Percentiles rank a stretch among this genome's conserved stretches.
These are phyloP conservation scores for Chaetomium sp. DNA, from an alignment of 2,329 filamentous ascomycete species.

Conservation along the genomic window DNA sequence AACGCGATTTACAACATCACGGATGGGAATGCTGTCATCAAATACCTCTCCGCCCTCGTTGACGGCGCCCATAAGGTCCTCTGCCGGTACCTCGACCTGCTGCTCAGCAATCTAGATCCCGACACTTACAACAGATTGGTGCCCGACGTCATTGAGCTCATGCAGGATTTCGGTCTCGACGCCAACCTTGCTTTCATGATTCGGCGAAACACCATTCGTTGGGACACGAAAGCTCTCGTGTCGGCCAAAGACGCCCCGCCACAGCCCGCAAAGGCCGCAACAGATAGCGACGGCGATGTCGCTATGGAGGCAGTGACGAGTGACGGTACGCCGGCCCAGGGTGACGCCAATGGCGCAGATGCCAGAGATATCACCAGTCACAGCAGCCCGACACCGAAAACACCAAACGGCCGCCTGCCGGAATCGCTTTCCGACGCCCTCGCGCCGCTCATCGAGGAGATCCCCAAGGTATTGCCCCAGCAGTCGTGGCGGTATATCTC, in stretches of 20 bases:
- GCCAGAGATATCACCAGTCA: constrained; percentile 1
- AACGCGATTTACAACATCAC: constrained; percentile 77
- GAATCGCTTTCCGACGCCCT: constrained; percentile 69
- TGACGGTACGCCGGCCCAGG: constrained; percentile 38
- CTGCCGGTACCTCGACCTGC: constrained; percentile 83
- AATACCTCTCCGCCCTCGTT: constrained; percentile 82
- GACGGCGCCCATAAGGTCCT: constrained; percentile 88
- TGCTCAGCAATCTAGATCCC: constrained; percentile 75
- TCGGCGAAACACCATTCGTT: constrained; percentile 71
- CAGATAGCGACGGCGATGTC: constrained; percentile 61
- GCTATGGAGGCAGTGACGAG: constrained; percentile 46
- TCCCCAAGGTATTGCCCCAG: constrained; percentile 62
- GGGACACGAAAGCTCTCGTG: constrained; percentile 41
- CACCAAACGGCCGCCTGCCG: constrained; percentile 42
- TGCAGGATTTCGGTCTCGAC: constrained; percentile 78
- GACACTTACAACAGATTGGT: constrained; percentile 78
- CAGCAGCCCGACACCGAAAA: constrained; percentile 15
- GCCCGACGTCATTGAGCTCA: constrained; percentile 72
- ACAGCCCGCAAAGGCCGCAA: constrained; percentile 30
- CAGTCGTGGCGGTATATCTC: constrained; percentile 71
- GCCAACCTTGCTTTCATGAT: constrained; percentile 84
- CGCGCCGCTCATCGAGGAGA: constrained; percentile 70
- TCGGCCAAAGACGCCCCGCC: constrained; percentile 24
- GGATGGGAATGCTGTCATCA: constrained; percentile 77
- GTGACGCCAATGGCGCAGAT: constrained; percentile 37